Conservation (phyloP, 2,329 filamentous ascomycete genomes). For the Verticillium isaacii region DNA sequence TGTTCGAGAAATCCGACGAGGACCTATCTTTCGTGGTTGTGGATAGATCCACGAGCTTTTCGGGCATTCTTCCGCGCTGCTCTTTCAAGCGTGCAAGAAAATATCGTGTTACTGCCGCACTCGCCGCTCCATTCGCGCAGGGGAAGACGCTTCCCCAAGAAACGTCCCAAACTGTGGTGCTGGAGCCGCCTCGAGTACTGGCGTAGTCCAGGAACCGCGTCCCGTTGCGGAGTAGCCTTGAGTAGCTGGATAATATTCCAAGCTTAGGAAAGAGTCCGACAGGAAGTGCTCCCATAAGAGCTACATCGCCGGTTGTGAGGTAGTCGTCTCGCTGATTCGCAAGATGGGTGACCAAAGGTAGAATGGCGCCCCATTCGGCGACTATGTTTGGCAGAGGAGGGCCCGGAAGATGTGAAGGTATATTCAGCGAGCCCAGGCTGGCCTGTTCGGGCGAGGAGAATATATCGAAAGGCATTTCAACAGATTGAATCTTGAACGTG, state of each 20-base stretch:
- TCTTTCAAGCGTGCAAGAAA: not conserved
- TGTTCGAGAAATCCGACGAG: not conserved
- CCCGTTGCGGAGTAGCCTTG: not conserved
- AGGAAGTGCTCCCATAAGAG: not conserved
- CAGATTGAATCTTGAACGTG: not conserved
- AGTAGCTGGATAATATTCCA: not conserved
- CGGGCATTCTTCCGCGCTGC: not conserved
- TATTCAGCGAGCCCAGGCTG: not conserved
- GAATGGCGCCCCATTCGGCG: not conserved
- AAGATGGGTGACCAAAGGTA: not conserved
- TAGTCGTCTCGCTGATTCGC: not conserved
- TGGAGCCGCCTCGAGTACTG: constrained; percentile 3
- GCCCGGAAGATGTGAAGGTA: not conserved
- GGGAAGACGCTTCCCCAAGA: constrained; percentile 21
- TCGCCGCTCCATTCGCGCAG: constrained; percentile 18
- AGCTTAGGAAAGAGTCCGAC: not conserved
- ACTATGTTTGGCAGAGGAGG: not conserved
- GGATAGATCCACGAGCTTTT: not conserved
- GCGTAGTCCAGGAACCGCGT: constrained; percentile 2
- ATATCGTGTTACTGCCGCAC: not conserved
- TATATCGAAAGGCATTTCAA: not conserved
- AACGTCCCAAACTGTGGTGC: constrained; percentile 17
- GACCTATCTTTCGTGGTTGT: not conserved
- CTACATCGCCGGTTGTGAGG: not conserved
- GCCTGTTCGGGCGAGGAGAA: not conserved